phyloP scores from a whole-genome alignment of 2,329 filamentous ascomycete species.

The Colletotrichum karsti region DNA sequence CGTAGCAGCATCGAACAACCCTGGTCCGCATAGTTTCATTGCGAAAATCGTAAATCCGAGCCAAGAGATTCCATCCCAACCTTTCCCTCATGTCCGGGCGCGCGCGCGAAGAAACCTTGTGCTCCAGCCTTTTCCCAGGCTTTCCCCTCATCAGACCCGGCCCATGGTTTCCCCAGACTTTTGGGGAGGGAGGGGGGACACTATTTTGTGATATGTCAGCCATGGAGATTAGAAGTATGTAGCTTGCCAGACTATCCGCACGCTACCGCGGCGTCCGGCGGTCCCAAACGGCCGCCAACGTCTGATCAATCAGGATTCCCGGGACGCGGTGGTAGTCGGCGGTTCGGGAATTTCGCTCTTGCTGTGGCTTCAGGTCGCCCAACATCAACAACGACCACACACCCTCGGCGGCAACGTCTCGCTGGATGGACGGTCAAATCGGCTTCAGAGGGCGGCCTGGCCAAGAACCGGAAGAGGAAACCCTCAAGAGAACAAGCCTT shows the following conservation, averaged over 20 bases:
- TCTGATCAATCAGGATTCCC: not conserved
- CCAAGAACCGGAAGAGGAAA: not conserved
- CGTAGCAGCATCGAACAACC: not conserved
- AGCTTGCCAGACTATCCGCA: too few species aligned
- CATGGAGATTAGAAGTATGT: too few species aligned
- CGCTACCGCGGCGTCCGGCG: conserved; percentile 17
- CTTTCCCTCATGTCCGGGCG: not conserved
- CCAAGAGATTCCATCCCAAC: conserved; percentile 4
- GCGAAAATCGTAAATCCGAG: not conserved
- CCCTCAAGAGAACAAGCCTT: not conserved
- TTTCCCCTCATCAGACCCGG: not conserved
- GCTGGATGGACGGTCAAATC: not conserved
- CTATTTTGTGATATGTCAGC: not conserved
- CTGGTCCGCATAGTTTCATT: not conserved
- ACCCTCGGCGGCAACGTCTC: not conserved
- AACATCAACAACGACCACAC: not conserved
- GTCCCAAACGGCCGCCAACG: not conserved
- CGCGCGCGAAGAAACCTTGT: conserved; percentile 7
- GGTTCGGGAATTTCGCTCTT: not conserved
- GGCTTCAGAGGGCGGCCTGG: not conserved
- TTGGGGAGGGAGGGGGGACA: not conserved
- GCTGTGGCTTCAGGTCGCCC: not conserved
- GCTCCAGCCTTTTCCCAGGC: not conserved
- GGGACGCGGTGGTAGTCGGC: not conserved
- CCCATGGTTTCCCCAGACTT: conserved; percentile 18